Conservation (phyloP, 176 grass and related monocot genomes). For the maize (Zea mays) region Zm-B73-REFERENCE-NAM-5.0 NC_050096.1:206403001-206403500, state of each 20-base stretch:
- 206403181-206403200: slow-evolving; percentile 44
- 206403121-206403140: slow-evolving; percentile 2
- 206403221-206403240: slow-evolving; percentile 40
- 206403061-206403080: background rate
- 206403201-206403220: slow-evolving; percentile 15
- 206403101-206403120: slow-evolving; percentile 13
- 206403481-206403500: slow-evolving; percentile 69
- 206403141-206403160: background rate
- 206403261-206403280: slow-evolving; percentile 49
- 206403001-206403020: too few relatives aligned
- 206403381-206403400: slow-evolving; percentile 85
- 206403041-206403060: too few relatives aligned
- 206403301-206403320: background rate
- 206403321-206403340: background rate
- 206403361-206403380: slow-evolving; percentile 40
- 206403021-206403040: too few relatives aligned
- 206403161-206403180: slow-evolving; percentile 26
- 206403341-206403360: background rate
- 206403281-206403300: background rate
- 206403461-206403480: slow-evolving; percentile 77
- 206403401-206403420: slow-evolving; percentile 55
- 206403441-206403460: slow-evolving; percentile 82
- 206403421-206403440: slow-evolving; percentile 85
- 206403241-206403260: slow-evolving; percentile 50
- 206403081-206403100: background rate